These are phyloP conservation scores for Aspergillus thermomutatus DNA, from an alignment of 2,329 filamentous ascomycete genomes.

Conservation along the genomic window DNA sequence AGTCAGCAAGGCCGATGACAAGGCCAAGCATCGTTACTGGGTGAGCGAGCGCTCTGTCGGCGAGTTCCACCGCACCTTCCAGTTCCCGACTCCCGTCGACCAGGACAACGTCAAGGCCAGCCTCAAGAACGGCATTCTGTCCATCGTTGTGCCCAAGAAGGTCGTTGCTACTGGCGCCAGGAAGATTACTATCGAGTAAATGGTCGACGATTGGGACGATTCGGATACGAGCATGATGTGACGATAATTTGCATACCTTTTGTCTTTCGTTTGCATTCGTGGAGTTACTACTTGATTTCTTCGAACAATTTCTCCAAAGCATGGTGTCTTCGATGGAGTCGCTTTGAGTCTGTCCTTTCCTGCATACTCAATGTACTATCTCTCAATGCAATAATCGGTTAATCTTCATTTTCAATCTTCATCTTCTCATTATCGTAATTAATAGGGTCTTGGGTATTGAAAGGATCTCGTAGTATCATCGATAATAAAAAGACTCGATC, in stretches of 20 bases:
- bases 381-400: background rate
- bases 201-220: background rate
- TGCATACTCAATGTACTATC: background rate
- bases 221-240: slow-evolving; percentile 4
- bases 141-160: slow-evolving; percentile 55
- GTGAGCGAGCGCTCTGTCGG: slow-evolving; percentile 58
- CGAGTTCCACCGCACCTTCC: slow-evolving; percentile 58
- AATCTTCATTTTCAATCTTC: background rate
- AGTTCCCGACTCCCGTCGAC: slow-evolving; percentile 56
- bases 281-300: too few relatives aligned
- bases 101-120: slow-evolving; percentile 60
- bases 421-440: background rate
- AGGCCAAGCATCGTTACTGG: slow-evolving; percentile 54
- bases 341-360: background rate
- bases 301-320: too few relatives aligned
- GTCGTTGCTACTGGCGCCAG: slow-evolving; percentile 45
- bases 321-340: too few relatives aligned
- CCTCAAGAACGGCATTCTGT: slow-evolving; percentile 59
- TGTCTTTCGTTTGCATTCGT: background rate
- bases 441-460: too few relatives aligned
- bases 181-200: slow-evolving; percentile 57
- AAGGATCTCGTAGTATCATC: too few relatives aligned
- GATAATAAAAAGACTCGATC: too few relatives aligned
- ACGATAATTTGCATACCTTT: background rate
- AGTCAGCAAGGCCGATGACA: slow-evolving; percentile 12